Evolutionary conservation across 352 stramenopile species (phyloP), one percentile per base, ranked within the genome.

Genomic region (Peronospora farinosa): DNA sequence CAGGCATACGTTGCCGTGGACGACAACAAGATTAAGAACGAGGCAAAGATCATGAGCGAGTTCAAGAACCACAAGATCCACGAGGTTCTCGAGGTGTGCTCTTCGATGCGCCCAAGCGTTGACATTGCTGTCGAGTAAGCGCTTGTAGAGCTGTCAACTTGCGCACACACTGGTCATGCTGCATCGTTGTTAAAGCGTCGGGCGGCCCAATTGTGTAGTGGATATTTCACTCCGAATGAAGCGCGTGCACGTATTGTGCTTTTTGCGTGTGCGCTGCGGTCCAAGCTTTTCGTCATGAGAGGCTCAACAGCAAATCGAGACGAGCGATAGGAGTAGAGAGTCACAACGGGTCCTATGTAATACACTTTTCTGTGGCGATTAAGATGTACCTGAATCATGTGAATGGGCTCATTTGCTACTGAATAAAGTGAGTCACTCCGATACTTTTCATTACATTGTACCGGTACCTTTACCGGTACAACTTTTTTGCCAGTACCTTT

Each of bases 51-150:
- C 63, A 97, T 98, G 63, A 76, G 64, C 38, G 90, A 93, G 32
- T 98, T 98, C 78, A 84, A 97, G 67, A 88, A 88, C 54, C 91
- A 98, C 88, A 95, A 85, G 69, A 96, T 98, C 57, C 95, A 98
- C 81, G 78, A 92, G n/a, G 94, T 97, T 44, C 86, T 98, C 31
- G 67, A 72, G 47, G 94, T 97, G 52, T 98, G 95, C 77, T 91
- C 86, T 51, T 95, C 96, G 45, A 87, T 98, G 69, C 86, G 95
- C 65, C 95, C 95, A 44, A 86, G 88, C 67, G 95, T 98, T 40
- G 95, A 98, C 74, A 98, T 98, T 41, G 59, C 80, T 45, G 78
- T 92, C 46, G 63, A 80, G 44, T 92, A 88, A 85, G 46, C 45
- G 12, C 43, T 38, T 50, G 27, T 21, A 42, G 16, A 51, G n/a